Base-by-base conservation (phyloP, 345 rosid genomes). In the Leavenworthia alabamica region DNA sequence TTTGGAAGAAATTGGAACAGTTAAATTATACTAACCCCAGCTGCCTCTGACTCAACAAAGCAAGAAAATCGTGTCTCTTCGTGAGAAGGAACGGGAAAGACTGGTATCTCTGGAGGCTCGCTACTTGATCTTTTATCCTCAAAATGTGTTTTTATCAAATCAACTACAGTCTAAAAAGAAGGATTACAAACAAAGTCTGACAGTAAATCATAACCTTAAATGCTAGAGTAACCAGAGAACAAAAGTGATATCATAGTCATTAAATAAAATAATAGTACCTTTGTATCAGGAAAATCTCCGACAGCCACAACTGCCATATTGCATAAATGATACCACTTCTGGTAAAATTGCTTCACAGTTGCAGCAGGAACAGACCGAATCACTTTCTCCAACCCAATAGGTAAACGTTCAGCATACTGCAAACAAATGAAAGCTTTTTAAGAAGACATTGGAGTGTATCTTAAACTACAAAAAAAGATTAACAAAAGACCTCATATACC, bases 321-420 rank as follows among this genome's bases (percentile, higher is more conserved):
- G 53, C 80, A 77, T 59, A 88, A 64, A 69, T 78, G 82, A 70
- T 91, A 91, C 98, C 98, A 91, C 72, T 86, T 86, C 55, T 51
- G 70, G 68, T 91, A 91, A 67, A 91, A 91, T 36, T 72, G 76
- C 77, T 84, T 86, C 48, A 80, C 89, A 17, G 86, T 79, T 56
- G 86, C 80, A 57, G 86, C 67, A 78, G 96, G 78, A 78, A 82
- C 96, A 8, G 81, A 80, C 41, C 86, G 82, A 61, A 91, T 91
- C 57, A 91, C 95, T 58, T 82, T 86, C 81, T 91, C 98, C 71
- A 85, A 67, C 43, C 98, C 96, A 74, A 91, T 88, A 28, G 98
- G 96, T 33, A 86, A 60, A 69, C 96, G 88, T 45, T 86, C 98
- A 51, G 96, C 92, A 86, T 88, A 91, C 98, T 91, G 85, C 77